A percentile compares a stretch with the other conserved stretches of the same genome.
phyloP scores from a whole-genome alignment of 192 early-diverging fungal genomes.

The Umbelopsis sp. region DNA sequence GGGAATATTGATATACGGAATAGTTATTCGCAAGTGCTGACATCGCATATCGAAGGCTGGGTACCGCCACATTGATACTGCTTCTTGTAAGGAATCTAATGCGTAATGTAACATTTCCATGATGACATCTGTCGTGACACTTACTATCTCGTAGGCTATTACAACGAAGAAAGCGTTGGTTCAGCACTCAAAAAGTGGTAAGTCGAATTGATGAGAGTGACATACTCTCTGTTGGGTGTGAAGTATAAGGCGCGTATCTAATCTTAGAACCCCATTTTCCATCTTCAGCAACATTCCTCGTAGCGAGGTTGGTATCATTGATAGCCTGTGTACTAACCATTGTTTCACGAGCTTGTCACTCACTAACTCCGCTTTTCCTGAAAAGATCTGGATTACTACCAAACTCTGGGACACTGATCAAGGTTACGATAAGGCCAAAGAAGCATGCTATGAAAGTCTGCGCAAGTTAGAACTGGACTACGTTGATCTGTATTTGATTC shows the following conservation, averaged over 20 bases:
- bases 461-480: conserved; percentile 53
- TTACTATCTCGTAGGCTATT: conserved; percentile 24
- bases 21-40: neutral
- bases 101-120: neutral
- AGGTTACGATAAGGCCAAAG: conserved; percentile 45
- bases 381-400: conserved; percentile 63
- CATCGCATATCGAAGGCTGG: conserved; percentile 34
- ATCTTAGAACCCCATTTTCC: neutral
- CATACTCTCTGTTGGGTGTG: neutral
- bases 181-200: conserved; percentile 47
- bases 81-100: conserved; percentile 19
- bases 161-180: conserved; percentile 48
- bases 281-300: conserved; percentile 4
- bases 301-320: neutral
- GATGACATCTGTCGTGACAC: neutral
- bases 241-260: neutral
- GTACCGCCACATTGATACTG: conserved; percentile 60
- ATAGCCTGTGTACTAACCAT: neutral
- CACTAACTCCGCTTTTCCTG: neutral
- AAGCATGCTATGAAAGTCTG: conserved; percentile 53
- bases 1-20: neutral
- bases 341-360: neutral
- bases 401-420: conserved; percentile 60
- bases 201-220: neutral
- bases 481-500: conserved; percentile 65